Base-by-base conservation (phyloP, 1,139 yeast genomes). In the Arxiozyma slooffiae region DNA sequence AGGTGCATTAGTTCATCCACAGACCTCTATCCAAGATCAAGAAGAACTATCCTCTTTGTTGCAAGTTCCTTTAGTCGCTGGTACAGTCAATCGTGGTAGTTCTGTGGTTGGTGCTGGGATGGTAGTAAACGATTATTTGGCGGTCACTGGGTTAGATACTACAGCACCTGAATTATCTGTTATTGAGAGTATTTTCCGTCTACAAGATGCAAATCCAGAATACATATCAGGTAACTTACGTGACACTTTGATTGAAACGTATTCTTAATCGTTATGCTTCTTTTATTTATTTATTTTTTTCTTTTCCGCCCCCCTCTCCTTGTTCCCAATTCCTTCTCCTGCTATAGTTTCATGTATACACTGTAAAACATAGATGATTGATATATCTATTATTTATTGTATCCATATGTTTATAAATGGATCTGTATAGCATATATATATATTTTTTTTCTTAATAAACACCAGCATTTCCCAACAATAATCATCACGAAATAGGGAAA, bases 141-240 rank as follows among this genome's bases (percentile, higher is more conserved):
- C 97, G 38, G 97, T 94, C 48, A 79, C 96, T 46, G 99, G 99
- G 57, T 78, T 87, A 61, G 98, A 92, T 71, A 92, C 98, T 53
- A 90, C 98, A 57, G 98, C 98, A 47, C 97, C 98, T 47, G 99
- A 94, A 72, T 77, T 94, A 65, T 88, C 96, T 59, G 98, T 94
- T 54, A 80, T 94, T 60, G 98, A 94, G 74, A 85, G 95, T 67
- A 94, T 94, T 61, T 94, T 92, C 80, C 84, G 88, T 71, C 76
- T 87, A 62, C 92, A 85, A 70, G 95, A 86, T 64, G 90, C 88
- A 56, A 87, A 83, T 67, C 95, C 95, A 56, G 92, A 85, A 57
- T 77, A 88, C 52, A 86, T 86, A 58, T 78, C 87, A 53, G 87
- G 88, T 61, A 80, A 83, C 73, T 78, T 87, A 72, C 85, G 95